Percentiles rank a stretch among this genome's conserved stretches.
These are phyloP conservation scores for Pichia deserticola DNA, from an alignment of 805 yeast genomes.

Conservation along the genomic window DNA sequence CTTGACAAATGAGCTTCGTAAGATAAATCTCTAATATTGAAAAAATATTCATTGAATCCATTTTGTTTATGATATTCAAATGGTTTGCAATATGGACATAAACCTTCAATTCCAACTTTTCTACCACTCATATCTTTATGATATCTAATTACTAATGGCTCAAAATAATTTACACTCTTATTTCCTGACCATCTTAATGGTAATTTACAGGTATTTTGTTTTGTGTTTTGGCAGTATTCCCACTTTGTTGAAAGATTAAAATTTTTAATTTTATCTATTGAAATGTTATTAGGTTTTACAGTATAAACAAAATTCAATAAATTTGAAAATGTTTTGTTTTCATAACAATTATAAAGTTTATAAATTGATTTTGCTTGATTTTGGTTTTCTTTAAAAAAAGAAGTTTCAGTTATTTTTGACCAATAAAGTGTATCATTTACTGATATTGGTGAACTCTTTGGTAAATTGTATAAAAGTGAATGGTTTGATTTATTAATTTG, in stretches of 20 bases:
- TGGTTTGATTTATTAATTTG: not conserved
- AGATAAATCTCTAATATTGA: slow-evolving; percentile 19
- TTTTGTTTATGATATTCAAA: slow-evolving; percentile 1
- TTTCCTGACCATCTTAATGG: slow-evolving; percentile 7
- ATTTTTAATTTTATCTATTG: not conserved
- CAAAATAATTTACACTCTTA: slow-evolving; percentile 6
- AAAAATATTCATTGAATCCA: slow-evolving; percentile 14
- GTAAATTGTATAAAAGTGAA: no score
- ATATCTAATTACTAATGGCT: slow-evolving; percentile 18
- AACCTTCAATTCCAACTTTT: slow-evolving; percentile 20
- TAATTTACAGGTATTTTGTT: not conserved
- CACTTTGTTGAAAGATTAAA: slow-evolving; percentile 1
- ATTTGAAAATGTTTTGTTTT: not conserved
- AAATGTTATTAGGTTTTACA: slow-evolving; percentile 4
- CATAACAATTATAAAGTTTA: not conserved
- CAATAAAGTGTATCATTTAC: not conserved
- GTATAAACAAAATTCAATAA: not conserved
- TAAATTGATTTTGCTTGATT: not conserved
- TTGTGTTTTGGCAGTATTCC: slow-evolving; percentile 4
- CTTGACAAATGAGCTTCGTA: slow-evolving; percentile 29
- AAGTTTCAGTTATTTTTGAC: not conserved
- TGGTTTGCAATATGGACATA: slow-evolving; percentile 26
- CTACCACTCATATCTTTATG: slow-evolving; percentile 9
- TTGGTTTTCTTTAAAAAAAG: not conserved
- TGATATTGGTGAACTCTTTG: no score